Conservation (phyloP, 805 yeast species). For the Nadsonia fulvescens region DNA sequence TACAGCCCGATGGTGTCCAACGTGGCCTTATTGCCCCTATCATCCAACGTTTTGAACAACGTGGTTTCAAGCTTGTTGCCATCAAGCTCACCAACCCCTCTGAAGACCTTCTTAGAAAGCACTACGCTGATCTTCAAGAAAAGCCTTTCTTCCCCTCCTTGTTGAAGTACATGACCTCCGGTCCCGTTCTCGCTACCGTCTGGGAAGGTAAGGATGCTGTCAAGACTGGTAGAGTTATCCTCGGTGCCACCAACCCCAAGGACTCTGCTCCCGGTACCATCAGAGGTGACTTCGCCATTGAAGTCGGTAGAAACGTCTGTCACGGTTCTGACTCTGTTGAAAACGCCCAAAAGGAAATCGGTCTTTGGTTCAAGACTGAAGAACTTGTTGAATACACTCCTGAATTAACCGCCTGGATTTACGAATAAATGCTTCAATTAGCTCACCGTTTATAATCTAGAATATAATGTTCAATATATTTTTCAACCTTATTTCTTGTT, state of each 20-base stretch:
- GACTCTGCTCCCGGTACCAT: slow-evolving; percentile 98
- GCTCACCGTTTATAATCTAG: too few relatives aligned
- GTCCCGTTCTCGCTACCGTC: slow-evolving; percentile 97
- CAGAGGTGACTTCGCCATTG: slow-evolving; percentile 97
- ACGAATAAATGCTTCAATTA: slow-evolving; percentile 43
- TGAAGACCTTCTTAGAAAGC: slow-evolving; percentile 75
- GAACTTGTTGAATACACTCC: slow-evolving; percentile 88
- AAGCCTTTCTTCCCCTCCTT: slow-evolving; percentile 98
- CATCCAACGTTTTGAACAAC: slow-evolving; percentile 83
- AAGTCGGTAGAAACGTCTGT: slow-evolving; percentile 97
- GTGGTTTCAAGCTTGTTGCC: slow-evolving; percentile 95
- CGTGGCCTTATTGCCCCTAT: slow-evolving; percentile 88
- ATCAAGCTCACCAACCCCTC: slow-evolving; percentile 81
- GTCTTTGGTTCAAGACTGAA: slow-evolving; percentile 93
- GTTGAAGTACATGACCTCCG: slow-evolving; percentile 90
- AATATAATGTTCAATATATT: too few relatives aligned
- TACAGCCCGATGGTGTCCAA: slow-evolving; percentile 96
- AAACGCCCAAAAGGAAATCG: slow-evolving; percentile 89
- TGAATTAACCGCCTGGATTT: slow-evolving; percentile 73
- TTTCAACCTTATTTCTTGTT: too few relatives aligned
- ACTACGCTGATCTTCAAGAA: slow-evolving; percentile 85
- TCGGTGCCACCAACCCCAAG: slow-evolving; percentile 98
- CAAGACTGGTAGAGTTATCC: slow-evolving; percentile 91
- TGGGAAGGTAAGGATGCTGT: slow-evolving; percentile 99
- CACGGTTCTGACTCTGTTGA: slow-evolving; percentile 99